A percentile compares a stretch with the other conserved stretches of the same genome.
Evolutionary conservation across 2,329 filamentous ascomycete species (phyloP).

Genomic region (Canariomyces notabilis): DNA sequence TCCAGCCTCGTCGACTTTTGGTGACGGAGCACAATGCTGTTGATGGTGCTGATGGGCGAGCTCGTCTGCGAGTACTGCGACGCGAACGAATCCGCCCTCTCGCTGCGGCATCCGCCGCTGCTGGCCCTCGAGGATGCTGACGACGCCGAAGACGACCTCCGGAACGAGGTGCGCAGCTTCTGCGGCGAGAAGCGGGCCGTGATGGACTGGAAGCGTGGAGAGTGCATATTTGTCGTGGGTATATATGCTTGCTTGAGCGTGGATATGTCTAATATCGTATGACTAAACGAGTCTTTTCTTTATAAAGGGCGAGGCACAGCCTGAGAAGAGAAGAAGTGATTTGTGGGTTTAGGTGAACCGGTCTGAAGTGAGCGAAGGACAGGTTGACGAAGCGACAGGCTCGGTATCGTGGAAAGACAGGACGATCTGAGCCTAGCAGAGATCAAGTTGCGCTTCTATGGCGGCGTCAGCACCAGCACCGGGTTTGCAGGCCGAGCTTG

Average conservation of each 20-base stretch:
- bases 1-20: conserved; percentile 52
- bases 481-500: conserved; percentile 6
- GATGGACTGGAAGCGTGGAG: conserved; percentile 46
- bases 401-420: conserved; percentile 12
- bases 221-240: conserved; percentile 37
- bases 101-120: conserved; percentile 39
- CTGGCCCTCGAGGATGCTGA: conserved; percentile 34
- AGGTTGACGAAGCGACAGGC: neutral
- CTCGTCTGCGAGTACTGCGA: conserved; percentile 45
- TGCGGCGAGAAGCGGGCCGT: conserved; percentile 47
- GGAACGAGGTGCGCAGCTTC: conserved; percentile 48
- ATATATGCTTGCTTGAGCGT: conserved; percentile 10
- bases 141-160: conserved; percentile 45
- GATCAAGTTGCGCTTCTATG: conserved; percentile 11
- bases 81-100: conserved; percentile 37
- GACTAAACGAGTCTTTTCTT: neutral
- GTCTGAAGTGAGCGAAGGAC: conserved; percentile 10
- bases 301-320: conserved; percentile 13
- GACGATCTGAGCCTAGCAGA: conserved; percentile 19
- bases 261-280: conserved; percentile 7
- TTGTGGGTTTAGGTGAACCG: neutral
- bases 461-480: conserved; percentile 9
- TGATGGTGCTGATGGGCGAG: conserved; percentile 47
- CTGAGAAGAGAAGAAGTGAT: conserved; percentile 6
- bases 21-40: conserved; percentile 52